Evolutionary conservation across 2,329 filamentous ascomycete genomes (phyloP).

Genomic region (Penicillium sp.): DNA sequence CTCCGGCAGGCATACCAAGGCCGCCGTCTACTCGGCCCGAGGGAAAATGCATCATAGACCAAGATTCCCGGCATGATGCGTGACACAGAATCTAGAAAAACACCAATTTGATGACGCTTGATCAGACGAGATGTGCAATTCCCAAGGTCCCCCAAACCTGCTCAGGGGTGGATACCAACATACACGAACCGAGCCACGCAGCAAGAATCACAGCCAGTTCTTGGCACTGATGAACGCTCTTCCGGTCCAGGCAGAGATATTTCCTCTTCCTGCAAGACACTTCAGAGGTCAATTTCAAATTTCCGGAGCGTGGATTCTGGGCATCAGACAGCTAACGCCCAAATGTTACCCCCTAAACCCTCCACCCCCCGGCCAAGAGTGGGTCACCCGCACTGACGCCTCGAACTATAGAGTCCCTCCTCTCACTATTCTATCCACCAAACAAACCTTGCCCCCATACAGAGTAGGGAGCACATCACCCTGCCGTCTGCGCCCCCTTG

Average conservation of each 20-base stretch:
- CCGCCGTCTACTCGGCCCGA: neutral
- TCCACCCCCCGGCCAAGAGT: neutral
- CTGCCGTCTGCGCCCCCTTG: neutral
- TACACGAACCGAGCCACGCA: neutral
- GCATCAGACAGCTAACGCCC: neutral
- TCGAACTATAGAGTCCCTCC: conserved; percentile 3
- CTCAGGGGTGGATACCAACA: neutral
- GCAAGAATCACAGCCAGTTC: conserved; percentile 7
- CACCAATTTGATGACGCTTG: neutral
- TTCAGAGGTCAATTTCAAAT: conserved; percentile 7
- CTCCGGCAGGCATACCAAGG: conserved; percentile 2
- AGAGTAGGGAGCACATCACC: neutral
- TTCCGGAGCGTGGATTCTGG: neutral
- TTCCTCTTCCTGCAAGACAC: conserved; percentile 7
- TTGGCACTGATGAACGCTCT: conserved; percentile 28
- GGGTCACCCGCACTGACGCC: conserved; percentile 5
- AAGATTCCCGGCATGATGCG: no score
- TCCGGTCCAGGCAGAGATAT: conserved; percentile 28
- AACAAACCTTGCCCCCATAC: neutral
- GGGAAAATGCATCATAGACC: neutral
- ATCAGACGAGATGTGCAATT: neutral
- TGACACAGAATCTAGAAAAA: neutral
- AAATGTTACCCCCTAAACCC: neutral
- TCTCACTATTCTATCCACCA: neutral
- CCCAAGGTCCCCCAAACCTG: neutral